Conservation (phyloP, 2,329 filamentous ascomycete species). For the Westerdykella ornata region DNA sequence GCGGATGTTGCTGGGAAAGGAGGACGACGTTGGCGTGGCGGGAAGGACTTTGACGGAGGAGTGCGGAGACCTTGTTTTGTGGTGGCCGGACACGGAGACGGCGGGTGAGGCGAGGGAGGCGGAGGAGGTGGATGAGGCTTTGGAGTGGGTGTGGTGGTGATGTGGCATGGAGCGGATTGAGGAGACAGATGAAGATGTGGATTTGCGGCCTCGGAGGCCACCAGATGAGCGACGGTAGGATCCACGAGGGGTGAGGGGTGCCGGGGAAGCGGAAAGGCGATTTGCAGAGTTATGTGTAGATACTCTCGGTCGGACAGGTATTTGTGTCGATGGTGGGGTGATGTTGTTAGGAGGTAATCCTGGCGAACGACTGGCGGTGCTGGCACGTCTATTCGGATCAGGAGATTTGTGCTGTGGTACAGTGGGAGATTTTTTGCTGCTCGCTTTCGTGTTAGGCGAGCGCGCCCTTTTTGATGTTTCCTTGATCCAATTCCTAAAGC, state of each 20-base stretch:
- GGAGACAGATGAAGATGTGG: conserved; percentile 89
- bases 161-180: conserved; percentile 73
- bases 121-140: conserved; percentile 86
- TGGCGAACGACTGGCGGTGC: conserved; percentile 31
- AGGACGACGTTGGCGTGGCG: conserved; percentile 65
- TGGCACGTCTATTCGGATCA: conserved; percentile 30
- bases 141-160: conserved; percentile 83
- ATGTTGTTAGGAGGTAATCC: conserved; percentile 35
- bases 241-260: conserved; percentile 79
- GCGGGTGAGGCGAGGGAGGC: conserved; percentile 53
- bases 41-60: conserved; percentile 90
- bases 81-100: conserved; percentile 36
- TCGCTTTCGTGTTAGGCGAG: conserved; percentile 32
- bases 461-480: conserved; percentile 46
- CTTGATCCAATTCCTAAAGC: conserved; percentile 66
- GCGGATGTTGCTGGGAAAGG: conserved; percentile 80
- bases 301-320: conserved; percentile 39
- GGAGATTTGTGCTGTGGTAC: conserved; percentile 20
- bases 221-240: conserved; percentile 76
- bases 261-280: conserved; percentile 75
- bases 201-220: conserved; percentile 84
- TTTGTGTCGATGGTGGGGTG: conserved; percentile 33
- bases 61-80: conserved; percentile 68
- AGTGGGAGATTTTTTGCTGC: conserved; percentile 31
- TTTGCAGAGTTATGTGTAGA: conserved; percentile 40